Percentiles rank a stretch among this genome's conserved stretches.
These are phyloP conservation scores for Solanum chmielewskii DNA, from an alignment of 257 asterid genomes.

Conservation along the genomic window DNA sequence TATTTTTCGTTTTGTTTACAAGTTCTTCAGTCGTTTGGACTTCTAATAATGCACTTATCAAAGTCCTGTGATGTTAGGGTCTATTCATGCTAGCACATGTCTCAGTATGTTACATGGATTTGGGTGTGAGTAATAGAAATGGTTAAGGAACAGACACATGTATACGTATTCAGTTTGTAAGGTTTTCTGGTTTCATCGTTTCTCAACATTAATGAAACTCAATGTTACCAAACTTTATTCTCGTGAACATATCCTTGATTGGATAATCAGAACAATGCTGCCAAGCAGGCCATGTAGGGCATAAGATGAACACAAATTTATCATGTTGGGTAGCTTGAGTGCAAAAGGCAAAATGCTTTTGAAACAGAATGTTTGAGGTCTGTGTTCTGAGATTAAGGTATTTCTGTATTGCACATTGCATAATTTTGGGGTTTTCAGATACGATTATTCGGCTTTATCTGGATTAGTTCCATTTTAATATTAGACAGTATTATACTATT, in stretches of 20 bases:
- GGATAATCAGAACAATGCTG: not conserved
- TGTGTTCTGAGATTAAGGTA: not conserved
- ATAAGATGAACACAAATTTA: not conserved
- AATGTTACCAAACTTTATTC: not conserved
- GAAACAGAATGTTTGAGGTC: not conserved
- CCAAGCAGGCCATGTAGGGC: not conserved
- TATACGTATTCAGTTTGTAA: not conserved
- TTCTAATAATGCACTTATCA: not conserved
- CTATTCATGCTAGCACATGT: not conserved
- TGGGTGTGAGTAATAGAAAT: not conserved
- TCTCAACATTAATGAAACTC: not conserved
- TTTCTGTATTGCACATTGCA: not conserved
- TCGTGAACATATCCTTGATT: not conserved
- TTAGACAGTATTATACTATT: not conserved
- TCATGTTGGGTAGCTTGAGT: not conserved
- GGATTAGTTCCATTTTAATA: not conserved
- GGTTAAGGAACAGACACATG: not conserved
- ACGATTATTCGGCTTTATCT: not conserved
- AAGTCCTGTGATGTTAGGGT: not conserved
- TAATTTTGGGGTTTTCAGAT: not conserved
- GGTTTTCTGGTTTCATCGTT: not conserved
- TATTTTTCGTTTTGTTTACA: not conserved
- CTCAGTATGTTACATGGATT: not conserved
- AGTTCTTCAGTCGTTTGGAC: not conserved
- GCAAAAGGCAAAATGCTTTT: not conserved